These are phyloP conservation scores for Wickerhamiella siamensis DNA, from an alignment of 805 yeast genomes.

Conservation along the genomic window DNA sequence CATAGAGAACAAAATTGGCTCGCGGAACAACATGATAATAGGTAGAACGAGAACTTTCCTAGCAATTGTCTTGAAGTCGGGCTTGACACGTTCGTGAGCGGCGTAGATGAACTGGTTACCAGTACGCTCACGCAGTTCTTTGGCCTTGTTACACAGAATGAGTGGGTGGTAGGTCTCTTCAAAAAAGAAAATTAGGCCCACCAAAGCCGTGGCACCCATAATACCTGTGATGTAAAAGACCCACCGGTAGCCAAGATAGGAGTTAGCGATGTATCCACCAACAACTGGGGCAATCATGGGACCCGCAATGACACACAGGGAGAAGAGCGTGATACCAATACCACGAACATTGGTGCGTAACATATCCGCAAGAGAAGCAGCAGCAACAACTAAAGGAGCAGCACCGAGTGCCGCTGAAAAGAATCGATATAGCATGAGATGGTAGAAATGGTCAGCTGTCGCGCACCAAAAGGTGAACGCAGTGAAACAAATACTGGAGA, in stretches of 20 bases:
- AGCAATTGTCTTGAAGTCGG: constrained; percentile 28
- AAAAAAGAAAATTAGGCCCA: constrained; percentile 31
- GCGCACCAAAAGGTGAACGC: constrained; percentile 62
- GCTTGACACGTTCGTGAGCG: constrained; percentile 33
- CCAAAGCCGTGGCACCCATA: constrained; percentile 33
- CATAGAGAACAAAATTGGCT: constrained; percentile 27
- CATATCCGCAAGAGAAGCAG: constrained; percentile 78
- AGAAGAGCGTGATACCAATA: constrained; percentile 54
- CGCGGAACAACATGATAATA: constrained; percentile 23
- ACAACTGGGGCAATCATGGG: constrained; percentile 75
- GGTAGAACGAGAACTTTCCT: constrained; percentile 23
- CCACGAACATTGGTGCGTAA: constrained; percentile 57
- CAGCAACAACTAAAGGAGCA: constrained; percentile 72
- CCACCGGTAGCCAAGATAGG: constrained; percentile 75
- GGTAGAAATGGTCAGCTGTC: constrained; percentile 63
- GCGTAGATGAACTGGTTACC: constrained; percentile 78
- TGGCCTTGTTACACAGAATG: constrained; percentile 49
- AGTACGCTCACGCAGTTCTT: constrained; percentile 44
- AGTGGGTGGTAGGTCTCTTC: constrained; percentile 65
- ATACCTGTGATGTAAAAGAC: constrained; percentile 57
- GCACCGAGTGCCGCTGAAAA: constrained; percentile 75
- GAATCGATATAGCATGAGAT: constrained; percentile 55
- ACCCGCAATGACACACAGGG: constrained; percentile 61
- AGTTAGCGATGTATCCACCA: constrained; percentile 50
- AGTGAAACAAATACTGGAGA: constrained; percentile 42